phyloP scores from a whole-genome alignment of 306 rosid species.

The Castanopsis chinensis region DNA sequence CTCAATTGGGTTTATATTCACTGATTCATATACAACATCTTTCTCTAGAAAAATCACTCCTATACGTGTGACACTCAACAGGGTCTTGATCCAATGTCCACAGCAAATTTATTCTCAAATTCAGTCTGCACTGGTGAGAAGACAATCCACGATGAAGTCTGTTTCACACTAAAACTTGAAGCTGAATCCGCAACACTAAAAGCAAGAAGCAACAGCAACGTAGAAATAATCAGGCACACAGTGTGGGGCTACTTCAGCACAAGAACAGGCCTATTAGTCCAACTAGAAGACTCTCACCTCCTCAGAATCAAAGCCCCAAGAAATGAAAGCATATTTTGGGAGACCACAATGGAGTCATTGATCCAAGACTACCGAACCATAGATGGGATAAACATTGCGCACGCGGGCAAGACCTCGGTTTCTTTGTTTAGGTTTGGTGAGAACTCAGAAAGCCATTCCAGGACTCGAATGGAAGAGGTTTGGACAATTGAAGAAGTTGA shows the following conservation, averaged over 20 bases:
- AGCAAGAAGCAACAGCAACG: constrained; percentile 76
- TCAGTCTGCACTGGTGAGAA: constrained; percentile 82
- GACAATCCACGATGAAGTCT: constrained; percentile 64
- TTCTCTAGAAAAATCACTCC: not conserved
- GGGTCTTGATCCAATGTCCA: constrained; percentile 92
- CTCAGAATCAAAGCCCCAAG: constrained; percentile 59
- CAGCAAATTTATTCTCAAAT: constrained; percentile 64
- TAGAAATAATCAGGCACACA: constrained; percentile 75
- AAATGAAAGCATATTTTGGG: constrained; percentile 63
- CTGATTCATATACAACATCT: not conserved
- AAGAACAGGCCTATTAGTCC: constrained; percentile 72
- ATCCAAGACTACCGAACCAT: constrained; percentile 63
- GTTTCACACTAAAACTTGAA: constrained; percentile 72
- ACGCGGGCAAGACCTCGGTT: constrained; percentile 62
- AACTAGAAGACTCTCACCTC: constrained; percentile 79
- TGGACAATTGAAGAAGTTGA: constrained; percentile 91
- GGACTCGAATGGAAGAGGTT: constrained; percentile 78
- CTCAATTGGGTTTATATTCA: no score
- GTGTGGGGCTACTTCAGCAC: constrained; percentile 95
- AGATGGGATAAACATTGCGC: constrained; percentile 76
- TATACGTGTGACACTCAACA: constrained; percentile 18
- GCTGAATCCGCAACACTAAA: constrained; percentile 49
- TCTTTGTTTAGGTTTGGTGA: constrained; percentile 73
- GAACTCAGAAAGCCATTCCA: constrained; percentile 49
- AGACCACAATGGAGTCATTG: constrained; percentile 79